Evolutionary conservation across 305 asterid genomes (phyloP), one percentile per base, ranked within the genome.

Genomic region (Plantago coronopus): DNA sequence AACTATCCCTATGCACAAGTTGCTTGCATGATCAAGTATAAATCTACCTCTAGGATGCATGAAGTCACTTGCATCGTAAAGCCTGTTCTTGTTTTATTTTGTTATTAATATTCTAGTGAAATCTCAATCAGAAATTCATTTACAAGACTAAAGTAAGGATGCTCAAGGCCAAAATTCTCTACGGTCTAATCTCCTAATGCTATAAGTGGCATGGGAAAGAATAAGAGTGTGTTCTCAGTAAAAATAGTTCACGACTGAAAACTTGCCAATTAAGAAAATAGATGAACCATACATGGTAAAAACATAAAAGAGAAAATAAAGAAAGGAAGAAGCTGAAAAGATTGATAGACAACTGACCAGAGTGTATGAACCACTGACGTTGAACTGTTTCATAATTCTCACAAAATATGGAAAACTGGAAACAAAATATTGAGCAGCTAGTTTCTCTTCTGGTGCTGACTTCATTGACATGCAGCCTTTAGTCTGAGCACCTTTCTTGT

Each of bases 391-490:
- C 98, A 91, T 91, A 65, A 86, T 69, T 70, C 90, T 80, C 62
- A 91, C 94, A 65, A 91, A 91, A 76, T 86, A 86, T 44, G 98
- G 98, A 71, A 79, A 83, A 69, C 70, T 81, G 27, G 98, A 87
- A 63, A 72, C 74, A 57, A 91, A 91, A 70, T 78, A 74, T 63
- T 81, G 78, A 48, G 95, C 98, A 56, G 95, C 98, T 43, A 86
- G 74, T 81, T 86, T 91, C 72, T 91, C 98, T 79, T 88, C 96
- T 17, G 98, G 96, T 21, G 80, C 94, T 9, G 95, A 88, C 76
- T 91, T 91, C 84, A 88, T 70, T 44, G 96, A 84, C 78, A 91
- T 74, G 54, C 94, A 91, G 18, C 98, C 87, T 76, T 82, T 88
- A 58, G 82, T 68, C 48, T 72, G 81, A 71, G 91, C 75, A 65